Conservation (phyloP, 2,329 filamentous ascomycete genomes). For the Sclerotinia glacialis region DNA sequence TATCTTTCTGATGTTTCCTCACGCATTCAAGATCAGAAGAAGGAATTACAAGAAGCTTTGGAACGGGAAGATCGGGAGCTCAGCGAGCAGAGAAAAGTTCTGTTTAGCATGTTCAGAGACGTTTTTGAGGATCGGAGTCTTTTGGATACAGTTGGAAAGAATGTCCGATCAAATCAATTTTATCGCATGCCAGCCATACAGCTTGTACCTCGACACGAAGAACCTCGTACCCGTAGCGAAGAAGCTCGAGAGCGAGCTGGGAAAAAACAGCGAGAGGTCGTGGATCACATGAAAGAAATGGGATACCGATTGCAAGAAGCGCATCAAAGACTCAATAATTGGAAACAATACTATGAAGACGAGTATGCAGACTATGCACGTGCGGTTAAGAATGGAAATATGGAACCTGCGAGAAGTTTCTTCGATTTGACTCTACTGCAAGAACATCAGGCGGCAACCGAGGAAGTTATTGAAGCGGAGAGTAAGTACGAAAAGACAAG, state of each 20-base stretch:
- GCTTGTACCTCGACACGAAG: background rate
- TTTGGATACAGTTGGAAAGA: background rate
- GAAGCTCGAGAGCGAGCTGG: background rate
- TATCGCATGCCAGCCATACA: background rate
- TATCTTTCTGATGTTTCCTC: background rate
- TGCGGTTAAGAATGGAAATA: conserved; percentile 9
- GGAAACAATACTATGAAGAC: conserved; percentile 20
- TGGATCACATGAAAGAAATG: conserved; percentile 9
- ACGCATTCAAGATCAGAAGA: background rate
- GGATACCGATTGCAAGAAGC: conserved; percentile 8
- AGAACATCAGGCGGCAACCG: conserved; percentile 12
- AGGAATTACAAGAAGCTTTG: background rate
- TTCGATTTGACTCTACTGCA: conserved; percentile 25
- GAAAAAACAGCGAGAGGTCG: conserved; percentile 2
- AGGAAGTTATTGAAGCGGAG: conserved; percentile 22
- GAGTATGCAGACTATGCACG: conserved; percentile 17
- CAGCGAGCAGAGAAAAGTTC: background rate
- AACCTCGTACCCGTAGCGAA: background rate
- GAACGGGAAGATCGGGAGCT: background rate
- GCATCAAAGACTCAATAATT: conserved; percentile 22
- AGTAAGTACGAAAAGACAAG: conserved; percentile 16
- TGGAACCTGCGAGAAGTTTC: conserved; percentile 14
- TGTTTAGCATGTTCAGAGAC: background rate
- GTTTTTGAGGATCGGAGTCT: background rate
- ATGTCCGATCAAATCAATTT: background rate